Percentiles rank a stretch among this genome's conserved stretches.
These are phyloP conservation scores for Solanum corneliomulleri DNA, from an alignment of 257 asterid genomes.

Conservation along the genomic window DNA sequence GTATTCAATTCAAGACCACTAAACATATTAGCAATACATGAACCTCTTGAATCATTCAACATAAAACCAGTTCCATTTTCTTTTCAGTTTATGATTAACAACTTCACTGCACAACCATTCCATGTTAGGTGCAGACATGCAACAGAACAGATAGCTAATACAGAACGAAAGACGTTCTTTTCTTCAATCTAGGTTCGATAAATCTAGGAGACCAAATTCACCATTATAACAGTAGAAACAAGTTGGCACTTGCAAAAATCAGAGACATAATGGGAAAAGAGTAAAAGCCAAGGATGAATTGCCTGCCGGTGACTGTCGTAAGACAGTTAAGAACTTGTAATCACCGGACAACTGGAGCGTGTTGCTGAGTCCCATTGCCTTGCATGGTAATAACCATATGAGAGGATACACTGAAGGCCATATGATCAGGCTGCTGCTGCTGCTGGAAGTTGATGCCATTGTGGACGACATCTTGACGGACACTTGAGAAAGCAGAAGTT, in stretches of 20 bases:
- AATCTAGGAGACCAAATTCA: not conserved
- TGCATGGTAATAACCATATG: conserved; percentile 28
- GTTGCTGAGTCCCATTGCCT: conserved; percentile 34
- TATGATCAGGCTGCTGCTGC: conserved; percentile 7
- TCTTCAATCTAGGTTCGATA: not conserved
- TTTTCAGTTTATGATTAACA: not conserved
- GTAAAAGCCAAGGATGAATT: conserved; percentile 98
- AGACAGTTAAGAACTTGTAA: not conserved
- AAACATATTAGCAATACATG: not conserved
- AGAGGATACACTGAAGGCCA: conserved; percentile 13
- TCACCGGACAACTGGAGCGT: conserved; percentile 64
- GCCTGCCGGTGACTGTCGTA: conserved; percentile 36
- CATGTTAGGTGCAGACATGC: not conserved
- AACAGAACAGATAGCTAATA: not conserved
- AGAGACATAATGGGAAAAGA: conserved; percentile 9
- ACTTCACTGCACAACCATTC: not conserved
- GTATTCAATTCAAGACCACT: not conserved
- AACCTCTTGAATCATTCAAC: not conserved
- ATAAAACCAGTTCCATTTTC: not conserved
- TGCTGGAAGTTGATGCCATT: conserved; percentile 17
- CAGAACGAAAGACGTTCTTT: not conserved
- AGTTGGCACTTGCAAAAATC: not conserved
- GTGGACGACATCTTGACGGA: conserved; percentile 3
- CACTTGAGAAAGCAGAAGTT: conserved; percentile 1
- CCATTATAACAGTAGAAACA: not conserved